Percentiles rank a stretch among this genome's conserved stretches.
phyloP scores from a whole-genome alignment of 2,329 filamentous ascomycete genomes.

The Diaporthe sp. region DNA sequence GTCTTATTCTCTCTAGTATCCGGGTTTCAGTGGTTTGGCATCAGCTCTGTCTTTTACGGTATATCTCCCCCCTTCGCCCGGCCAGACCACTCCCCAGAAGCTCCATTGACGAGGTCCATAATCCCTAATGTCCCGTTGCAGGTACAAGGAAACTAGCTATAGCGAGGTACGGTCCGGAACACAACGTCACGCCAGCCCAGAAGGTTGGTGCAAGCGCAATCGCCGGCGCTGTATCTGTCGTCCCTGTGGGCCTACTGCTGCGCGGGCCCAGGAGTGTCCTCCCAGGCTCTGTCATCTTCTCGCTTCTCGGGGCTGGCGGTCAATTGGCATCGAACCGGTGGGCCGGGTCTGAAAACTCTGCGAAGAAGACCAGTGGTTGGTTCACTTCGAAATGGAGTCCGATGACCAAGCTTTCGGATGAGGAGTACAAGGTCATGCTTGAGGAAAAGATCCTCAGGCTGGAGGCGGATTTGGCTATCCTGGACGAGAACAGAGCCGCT shows the following conservation, averaged over 20 bases:
- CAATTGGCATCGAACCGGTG: slow-evolving; percentile 41
- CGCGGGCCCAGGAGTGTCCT: slow-evolving; percentile 64
- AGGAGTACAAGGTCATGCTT: slow-evolving; percentile 77
- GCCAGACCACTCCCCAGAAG: background rate
- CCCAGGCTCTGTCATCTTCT: slow-evolving; percentile 61
- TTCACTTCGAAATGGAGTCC: slow-evolving; percentile 78
- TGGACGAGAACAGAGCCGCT: slow-evolving; percentile 78
- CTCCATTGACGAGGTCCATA: background rate
- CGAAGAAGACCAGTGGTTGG: slow-evolving; percentile 41
- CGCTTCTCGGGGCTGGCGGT: slow-evolving; percentile 47
- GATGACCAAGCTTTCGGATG: slow-evolving; percentile 73
- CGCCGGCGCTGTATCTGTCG: slow-evolving; percentile 75
- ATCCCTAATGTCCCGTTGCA: background rate
- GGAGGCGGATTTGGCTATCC: slow-evolving; percentile 79
- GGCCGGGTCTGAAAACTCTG: background rate
- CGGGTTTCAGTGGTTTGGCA: slow-evolving; percentile 82
- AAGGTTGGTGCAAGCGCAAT: slow-evolving; percentile 74
- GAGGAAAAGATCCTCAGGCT: slow-evolving; percentile 76
- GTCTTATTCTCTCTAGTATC: slow-evolving; percentile 77
- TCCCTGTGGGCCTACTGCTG: slow-evolving; percentile 65
- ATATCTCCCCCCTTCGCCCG: slow-evolving; percentile 50
- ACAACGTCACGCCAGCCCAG: slow-evolving; percentile 66
- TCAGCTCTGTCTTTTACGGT: slow-evolving; percentile 84
- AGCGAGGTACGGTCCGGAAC: slow-evolving; percentile 59
- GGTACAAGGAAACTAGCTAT: slow-evolving; percentile 48